phyloP scores from a whole-genome alignment of 75 land plant species.

The Sequoia sempervirens region DNA sequence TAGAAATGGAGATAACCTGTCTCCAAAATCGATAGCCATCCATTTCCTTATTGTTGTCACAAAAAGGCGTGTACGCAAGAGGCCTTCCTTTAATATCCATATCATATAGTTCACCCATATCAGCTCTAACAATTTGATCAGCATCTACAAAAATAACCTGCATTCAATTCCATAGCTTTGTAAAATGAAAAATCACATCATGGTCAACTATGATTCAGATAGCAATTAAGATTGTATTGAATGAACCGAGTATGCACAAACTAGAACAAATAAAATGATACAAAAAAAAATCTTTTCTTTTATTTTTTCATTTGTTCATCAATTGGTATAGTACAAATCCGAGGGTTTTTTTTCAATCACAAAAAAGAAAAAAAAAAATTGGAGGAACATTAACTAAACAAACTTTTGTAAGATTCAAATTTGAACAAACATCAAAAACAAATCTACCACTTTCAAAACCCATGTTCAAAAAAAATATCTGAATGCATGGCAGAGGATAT shows the following conservation, averaged over 20 bases:
- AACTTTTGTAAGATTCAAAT: not conserved
- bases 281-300: not conserved
- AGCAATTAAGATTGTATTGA: not conserved
- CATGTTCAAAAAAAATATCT: not conserved
- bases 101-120: slow-evolving; percentile 99
- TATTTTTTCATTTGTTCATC: not conserved
- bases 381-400: not conserved
- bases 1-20: slow-evolving; percentile 46
- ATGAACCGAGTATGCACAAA: not conserved
- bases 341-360: not conserved
- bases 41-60: slow-evolving; percentile 98
- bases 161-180: slow-evolving; percentile 7
- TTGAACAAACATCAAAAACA: not conserved
- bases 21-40: slow-evolving; percentile 98
- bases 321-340: not conserved
- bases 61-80: slow-evolving; percentile 97
- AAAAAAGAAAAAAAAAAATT: not conserved
- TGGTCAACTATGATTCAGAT: not conserved
- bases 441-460: not conserved
- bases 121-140: slow-evolving; percentile 92
- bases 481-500: not conserved
- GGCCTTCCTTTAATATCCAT: slow-evolving; percentile 93
- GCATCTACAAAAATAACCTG: slow-evolving; percentile 99
- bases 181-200: not conserved
- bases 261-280: not conserved